Base-by-base conservation (phyloP, 306 rosid species). In the Alnus rubra region DNA sequence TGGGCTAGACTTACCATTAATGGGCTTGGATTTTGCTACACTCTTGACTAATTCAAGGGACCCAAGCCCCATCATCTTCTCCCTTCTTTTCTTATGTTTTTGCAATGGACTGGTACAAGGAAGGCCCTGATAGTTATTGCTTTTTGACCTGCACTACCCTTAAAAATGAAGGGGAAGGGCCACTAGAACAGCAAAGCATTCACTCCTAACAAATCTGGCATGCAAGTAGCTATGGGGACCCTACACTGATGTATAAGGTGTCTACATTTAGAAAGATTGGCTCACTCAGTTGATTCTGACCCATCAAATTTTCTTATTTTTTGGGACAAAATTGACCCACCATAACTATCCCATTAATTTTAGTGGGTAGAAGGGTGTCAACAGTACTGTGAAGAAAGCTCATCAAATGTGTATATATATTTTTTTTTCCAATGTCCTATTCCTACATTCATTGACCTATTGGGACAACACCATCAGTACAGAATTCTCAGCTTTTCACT, bases 201-300 rank as follows among this genome's bases (percentile, higher is more conserved):
- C 35, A 68, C 70, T 48, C 44, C 76, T n/a, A 59, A 55, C 64
- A 67, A 69, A 23, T 67, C 79, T 74, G 54, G 53, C 83, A 35
- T 74, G 52, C 50, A 8, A 31, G 11, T 45, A 19, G 47, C 69
- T 14, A 9, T 55, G 69, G 83, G 83, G 71, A 18, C 76, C 71
- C 76, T 9, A 53, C 6, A 30, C 56, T 80, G 71, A 74, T 16
- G 30, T 76, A 1, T 12, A 73, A 74, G 52, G 76, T 59, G 33
- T 59, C 78, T 63, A 60, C 62, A 72, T 30, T 4, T 67, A 45
- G 9, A 12, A 74, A 54, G 53, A 31, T 48, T 48, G 60, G 47
- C 35, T 48, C 49, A 7, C 64, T 62, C 65, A 72, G 62, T 49
- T 19, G 77, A 72, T 60, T 28, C 63, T 72, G 82, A 79, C 82